Evolutionary conservation across 2,329 filamentous ascomycete species (phyloP).

Genomic region (Epichloe scottii): DNA sequence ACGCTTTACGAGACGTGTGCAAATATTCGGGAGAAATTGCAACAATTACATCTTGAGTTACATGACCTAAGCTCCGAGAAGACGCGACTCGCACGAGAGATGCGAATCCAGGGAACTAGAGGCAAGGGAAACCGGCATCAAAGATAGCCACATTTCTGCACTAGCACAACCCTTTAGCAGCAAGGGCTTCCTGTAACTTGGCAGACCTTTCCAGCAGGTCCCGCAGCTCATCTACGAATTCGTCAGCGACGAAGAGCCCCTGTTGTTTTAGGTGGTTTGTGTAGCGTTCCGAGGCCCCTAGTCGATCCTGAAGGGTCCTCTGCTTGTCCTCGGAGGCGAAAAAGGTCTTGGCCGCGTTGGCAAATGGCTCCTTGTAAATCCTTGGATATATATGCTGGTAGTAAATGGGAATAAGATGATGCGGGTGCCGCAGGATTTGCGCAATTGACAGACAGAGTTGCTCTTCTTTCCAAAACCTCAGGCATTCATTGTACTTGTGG

Average conservation of each 20-base stretch:
- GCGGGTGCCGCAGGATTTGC: neutral
- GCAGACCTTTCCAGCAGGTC: neutral
- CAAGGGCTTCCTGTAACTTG: neutral
- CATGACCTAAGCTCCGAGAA: neutral
- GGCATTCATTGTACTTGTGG: neutral
- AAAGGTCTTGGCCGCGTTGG: neutral
- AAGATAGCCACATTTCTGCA: neutral
- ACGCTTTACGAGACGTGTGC: too few species aligned
- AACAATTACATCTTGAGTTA: neutral
- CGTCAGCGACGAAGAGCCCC: neutral
- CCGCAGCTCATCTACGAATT: neutral
- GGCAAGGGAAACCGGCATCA: neutral
- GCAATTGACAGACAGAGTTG: neutral
- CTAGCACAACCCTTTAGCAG: too few species aligned
- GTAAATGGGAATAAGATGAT: neutral
- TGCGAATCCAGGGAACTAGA: neutral
- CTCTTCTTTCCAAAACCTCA: neutral
- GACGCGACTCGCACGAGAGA: neutral
- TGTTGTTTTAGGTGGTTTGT: neutral
- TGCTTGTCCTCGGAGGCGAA: neutral
- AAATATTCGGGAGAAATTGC: neutral
- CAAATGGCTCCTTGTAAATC: neutral
- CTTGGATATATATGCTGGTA: neutral
- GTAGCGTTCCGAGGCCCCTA: neutral
- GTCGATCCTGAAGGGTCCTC: neutral